Evolutionary conservation across 208 protist species (phyloP), one percentile per base, ranked within the genome.

Genomic region (Herpetomonas tarakana): DNA sequence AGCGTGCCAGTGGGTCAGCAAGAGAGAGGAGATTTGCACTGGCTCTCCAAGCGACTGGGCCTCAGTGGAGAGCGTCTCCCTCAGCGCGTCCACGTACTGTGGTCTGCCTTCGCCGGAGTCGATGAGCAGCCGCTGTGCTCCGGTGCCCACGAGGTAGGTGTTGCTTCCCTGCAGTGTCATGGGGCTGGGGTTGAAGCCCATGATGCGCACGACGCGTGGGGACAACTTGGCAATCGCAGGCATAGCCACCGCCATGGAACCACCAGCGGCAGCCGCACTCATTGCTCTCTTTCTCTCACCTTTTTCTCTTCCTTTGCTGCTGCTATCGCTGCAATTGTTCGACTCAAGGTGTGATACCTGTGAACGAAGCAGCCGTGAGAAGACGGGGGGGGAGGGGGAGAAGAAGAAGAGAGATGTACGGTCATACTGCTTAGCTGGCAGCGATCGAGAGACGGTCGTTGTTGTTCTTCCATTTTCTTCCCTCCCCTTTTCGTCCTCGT

Each of bases 111-210:
- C 83, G 21, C 80, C 83, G 11, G 78, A 77, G 68, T 91, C 83
- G 44, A 91, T 70, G 31, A 91, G 66, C 21, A 83, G 25, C 12
- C 80, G 71, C 27, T 74, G 52, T 22, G 22, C 19, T 4, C 80
- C 83, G 1, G 71, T 79, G 35, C 83, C 83, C 27, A 91, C 56
- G 52, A 91, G 69, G 52, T 88, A 91, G 11, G 80, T 88, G 72
- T 91, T 91, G 54, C 55, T 82, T 21, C 84, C 84, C n/a, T 85
- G 64, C 1, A 91, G 75, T 0, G 84, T 91, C 72, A 88, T 84
- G 26, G 62, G 50, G 22, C 78, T 52, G 2, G 84, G 84, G 63
- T 91, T 88, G 61, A 81, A 74, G 16, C 84, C 84, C 68, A 91
- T 62, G n/a, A 91, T 68, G 22, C 77, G 76, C 4, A 74, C 66